A percentile compares a stretch with the other conserved stretches of the same genome.
Conservation (phyloP, 441 rosid species). For the Theobroma grandiflorum region DNA sequence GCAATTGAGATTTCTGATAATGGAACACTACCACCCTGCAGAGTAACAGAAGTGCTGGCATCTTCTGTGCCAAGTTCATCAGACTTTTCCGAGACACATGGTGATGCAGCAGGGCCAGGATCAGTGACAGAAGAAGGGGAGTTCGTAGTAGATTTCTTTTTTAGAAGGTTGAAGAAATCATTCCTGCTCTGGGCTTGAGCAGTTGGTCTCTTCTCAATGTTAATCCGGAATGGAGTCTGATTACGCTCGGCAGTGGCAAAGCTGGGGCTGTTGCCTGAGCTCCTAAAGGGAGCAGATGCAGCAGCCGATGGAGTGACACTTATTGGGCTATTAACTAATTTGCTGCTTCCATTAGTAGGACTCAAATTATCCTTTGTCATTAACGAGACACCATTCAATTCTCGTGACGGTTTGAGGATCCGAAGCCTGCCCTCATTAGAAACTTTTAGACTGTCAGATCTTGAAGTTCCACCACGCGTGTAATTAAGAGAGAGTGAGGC, state of each 20-base stretch:
- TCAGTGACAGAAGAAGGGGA: constrained; percentile 26
- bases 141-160: constrained; percentile 65
- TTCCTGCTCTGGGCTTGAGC: constrained; percentile 81
- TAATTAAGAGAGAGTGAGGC: constrained; percentile 23
- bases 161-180: constrained; percentile 76
- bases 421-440: constrained; percentile 40
- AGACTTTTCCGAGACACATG: constrained; percentile 32
- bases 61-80: constrained; percentile 28
- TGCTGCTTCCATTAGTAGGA: constrained; percentile 42
- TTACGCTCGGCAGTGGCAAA: constrained; percentile 30
- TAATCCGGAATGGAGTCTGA: constrained; percentile 20
- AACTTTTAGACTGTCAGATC: constrained; percentile 38
- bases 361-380: constrained; percentile 36
- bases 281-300: constrained; percentile 34
- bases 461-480: constrained; percentile 36
- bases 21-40: constrained; percentile 17
- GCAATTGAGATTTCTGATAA: constrained; percentile 23
- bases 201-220: constrained; percentile 42
- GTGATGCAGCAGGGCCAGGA: constrained; percentile 25
- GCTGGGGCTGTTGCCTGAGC: constrained; percentile 31
- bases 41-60: constrained; percentile 11
- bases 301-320: constrained; percentile 27
- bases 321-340: constrained; percentile 33
- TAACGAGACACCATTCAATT: constrained; percentile 33
- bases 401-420: constrained; percentile 45